These are phyloP conservation scores for Lunularia cruciata DNA, from an alignment of 225 moss, liverwort and hornwort genomes.

Conservation along the genomic window DNA sequence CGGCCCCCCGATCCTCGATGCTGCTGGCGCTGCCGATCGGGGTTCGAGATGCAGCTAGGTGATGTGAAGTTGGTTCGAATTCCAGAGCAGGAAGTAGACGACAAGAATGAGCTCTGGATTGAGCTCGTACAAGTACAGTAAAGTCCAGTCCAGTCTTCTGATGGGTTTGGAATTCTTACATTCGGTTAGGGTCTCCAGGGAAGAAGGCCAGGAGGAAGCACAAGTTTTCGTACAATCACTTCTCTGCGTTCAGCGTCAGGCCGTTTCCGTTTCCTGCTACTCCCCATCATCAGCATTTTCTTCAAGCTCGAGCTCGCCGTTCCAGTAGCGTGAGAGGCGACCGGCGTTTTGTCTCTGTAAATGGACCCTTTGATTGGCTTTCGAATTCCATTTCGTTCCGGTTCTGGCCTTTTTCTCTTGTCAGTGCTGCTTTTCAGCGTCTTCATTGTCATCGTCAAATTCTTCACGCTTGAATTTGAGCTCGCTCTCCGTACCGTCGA, in stretches of 20 bases:
- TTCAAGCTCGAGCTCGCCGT: slow-evolving; percentile 16
- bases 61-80: background rate
- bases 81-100: slow-evolving; percentile 6
- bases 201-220: slow-evolving; percentile 25
- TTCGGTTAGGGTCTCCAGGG: slow-evolving; percentile 21
- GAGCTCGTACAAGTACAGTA: slow-evolving; percentile 12
- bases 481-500: slow-evolving; percentile 7
- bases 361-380: slow-evolving; percentile 10
- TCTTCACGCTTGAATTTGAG: slow-evolving; percentile 11
- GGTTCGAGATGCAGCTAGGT: too few species aligned
- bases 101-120: background rate
- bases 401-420: slow-evolving; percentile 6
- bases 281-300: slow-evolving; percentile 25
- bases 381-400: background rate
- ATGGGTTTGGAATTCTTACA: background rate
- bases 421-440: slow-evolving; percentile 15
- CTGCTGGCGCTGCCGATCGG: slow-evolving; percentile 11
- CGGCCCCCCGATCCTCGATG: background rate
- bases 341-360: slow-evolving; percentile 3
- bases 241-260: slow-evolving; percentile 12
- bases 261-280: slow-evolving; percentile 17
- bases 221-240: slow-evolving; percentile 20
- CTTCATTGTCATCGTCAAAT: slow-evolving; percentile 17
- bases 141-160: slow-evolving; percentile 16
- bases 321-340: background rate